phyloP scores from a whole-genome alignment of 2,329 filamentous ascomycete species.

The Aspergillus fumigatus region DNA sequence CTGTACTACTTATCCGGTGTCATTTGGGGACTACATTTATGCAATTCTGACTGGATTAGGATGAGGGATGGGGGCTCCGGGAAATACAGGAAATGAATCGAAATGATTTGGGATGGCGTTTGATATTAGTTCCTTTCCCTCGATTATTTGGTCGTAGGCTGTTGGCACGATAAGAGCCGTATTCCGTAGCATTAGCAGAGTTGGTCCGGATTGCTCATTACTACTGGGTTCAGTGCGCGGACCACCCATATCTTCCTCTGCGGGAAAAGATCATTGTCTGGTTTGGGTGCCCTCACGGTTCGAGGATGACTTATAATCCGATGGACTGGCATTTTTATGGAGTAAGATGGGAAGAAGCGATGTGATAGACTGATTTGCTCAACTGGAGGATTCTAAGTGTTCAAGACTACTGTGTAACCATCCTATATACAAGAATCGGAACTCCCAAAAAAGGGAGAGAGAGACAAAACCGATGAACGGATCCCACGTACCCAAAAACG shows the following conservation, averaged over 20 bases:
- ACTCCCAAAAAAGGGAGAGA: not conserved
- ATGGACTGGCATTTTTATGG: not conserved
- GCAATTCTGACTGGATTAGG: slow-evolving; percentile 20
- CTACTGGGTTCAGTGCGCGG: too few relatives aligned
- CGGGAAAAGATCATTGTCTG: not conserved
- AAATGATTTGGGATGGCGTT: slow-evolving; percentile 18
- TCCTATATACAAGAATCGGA: not conserved
- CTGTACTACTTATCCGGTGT: slow-evolving; percentile 23
- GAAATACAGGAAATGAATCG: slow-evolving; percentile 13
- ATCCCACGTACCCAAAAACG: not conserved
- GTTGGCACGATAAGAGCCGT: not conserved
- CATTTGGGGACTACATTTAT: slow-evolving; percentile 18
- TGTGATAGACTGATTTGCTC: not conserved
- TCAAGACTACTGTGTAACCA: not conserved
- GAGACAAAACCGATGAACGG: slow-evolving; percentile 2
- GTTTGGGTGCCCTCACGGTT: not conserved
- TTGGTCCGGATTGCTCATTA: too few relatives aligned
- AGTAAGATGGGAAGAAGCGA: not conserved
- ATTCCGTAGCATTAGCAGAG: not conserved
- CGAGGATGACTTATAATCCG: not conserved
- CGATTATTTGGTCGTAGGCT: not conserved
- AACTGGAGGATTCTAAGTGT: not conserved
- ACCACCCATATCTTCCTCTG: too few relatives aligned
- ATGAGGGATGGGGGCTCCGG: slow-evolving; percentile 9
- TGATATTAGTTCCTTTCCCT: not conserved